Conservation (phyloP, 805 yeast species). For the Metschnikowia henanensis region DNA sequence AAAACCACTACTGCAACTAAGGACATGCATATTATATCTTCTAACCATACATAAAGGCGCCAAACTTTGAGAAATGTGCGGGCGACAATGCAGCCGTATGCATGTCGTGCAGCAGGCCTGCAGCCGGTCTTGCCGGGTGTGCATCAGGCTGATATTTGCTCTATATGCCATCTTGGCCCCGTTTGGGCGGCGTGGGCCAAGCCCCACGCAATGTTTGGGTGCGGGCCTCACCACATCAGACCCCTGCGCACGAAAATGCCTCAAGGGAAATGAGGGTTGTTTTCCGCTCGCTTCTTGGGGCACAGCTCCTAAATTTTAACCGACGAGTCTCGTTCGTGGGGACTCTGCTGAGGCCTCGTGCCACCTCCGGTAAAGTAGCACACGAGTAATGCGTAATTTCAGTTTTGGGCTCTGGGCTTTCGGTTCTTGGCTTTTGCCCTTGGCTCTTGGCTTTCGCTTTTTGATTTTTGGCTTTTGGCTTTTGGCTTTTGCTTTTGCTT, state of each 20-base stretch:
- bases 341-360: too few species aligned
- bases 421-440: too few species aligned
- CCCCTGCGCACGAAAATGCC: not conserved
- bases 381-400: too few species aligned
- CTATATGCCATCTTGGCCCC: slow-evolving; percentile 1
- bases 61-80: slow-evolving; percentile 5
- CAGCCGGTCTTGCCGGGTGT: not conserved
- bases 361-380: too few species aligned
- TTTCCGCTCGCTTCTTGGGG: not conserved
- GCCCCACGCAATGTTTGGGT: not conserved
- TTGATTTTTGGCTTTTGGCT: too few species aligned
- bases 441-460: too few species aligned
- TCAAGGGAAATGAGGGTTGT: not conserved
- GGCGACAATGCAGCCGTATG: slow-evolving; percentile 1
- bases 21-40: slow-evolving; percentile 9
- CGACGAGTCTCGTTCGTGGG: too few species aligned
- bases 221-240: not conserved
- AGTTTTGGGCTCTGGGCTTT: too few species aligned
- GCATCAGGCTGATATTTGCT: not conserved
- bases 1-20: slow-evolving; percentile 6
- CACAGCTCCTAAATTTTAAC: not conserved
- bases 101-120: slow-evolving; percentile 10
- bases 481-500: too few species aligned
- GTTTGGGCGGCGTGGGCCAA: not conserved
- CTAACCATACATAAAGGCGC: slow-evolving; percentile 12